Base-by-base conservation (phyloP, 306 rosid genomes). In the Ormosia semicastrata region DNA sequence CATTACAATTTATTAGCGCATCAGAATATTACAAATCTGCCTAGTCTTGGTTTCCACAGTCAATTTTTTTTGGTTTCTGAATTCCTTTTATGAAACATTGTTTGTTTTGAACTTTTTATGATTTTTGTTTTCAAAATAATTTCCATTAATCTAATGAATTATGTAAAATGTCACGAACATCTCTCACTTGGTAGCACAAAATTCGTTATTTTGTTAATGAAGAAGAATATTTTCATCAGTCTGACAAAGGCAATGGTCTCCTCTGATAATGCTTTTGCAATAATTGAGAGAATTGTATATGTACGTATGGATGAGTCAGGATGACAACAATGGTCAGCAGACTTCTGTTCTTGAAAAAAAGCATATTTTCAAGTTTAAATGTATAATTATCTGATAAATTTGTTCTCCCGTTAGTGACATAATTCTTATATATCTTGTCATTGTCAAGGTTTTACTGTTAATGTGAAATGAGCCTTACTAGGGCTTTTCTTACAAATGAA, bases 401-500 rank as follows among this genome's bases (percentile, higher is more conserved):
- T 11, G 39, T 36, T 66, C 58, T 52, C 49, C 54, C 32, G 68
- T 43, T 46, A 7, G 59, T 74, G 80, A 30, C 75, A 49, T 44
- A 11, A 13, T 59, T 58, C 52, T 44, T 24, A 75, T 41, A 14
- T 17, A 32, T 67, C 47, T 76, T 37, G 32, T 74, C 17, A 29
- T 46, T 13, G 3, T 62, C 76, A 7, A 41, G 50, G 71, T 64
- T 54, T 47, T 65, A 36, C 57, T 69, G 37, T 71, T 44, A 43
- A 68, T 43, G 76, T 75, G 73, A 60, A 60, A 68, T 69, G 84
- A 75, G 7, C 76, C 81, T 83, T 62, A 84, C 32, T 49, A 11
- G 17, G 49, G 18, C 50, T 74, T 84, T 76, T 82, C 66, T 78
- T 47, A 47, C 60, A 78, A 72, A 53, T 64, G 52, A 78, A 69